These are phyloP conservation scores for Saccharomycopsis selenospora DNA, from an alignment of 805 yeast species.

Conservation along the genomic window DNA sequence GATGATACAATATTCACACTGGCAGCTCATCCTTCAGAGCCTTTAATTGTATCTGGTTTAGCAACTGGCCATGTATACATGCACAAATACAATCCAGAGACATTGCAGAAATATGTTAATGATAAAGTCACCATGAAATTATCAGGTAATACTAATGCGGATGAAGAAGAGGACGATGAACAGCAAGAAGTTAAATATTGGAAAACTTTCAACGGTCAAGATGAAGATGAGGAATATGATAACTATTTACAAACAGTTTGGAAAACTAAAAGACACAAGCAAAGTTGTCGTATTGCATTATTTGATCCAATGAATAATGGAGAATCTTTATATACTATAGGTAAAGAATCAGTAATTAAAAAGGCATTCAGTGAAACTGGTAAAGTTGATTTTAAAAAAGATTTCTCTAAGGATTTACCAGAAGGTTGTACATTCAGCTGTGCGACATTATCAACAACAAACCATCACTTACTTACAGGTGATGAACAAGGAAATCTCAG, in stretches of 20 bases:
- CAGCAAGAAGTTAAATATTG: constrained; percentile 17
- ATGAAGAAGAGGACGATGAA: constrained; percentile 24
- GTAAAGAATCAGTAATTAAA: constrained; percentile 74
- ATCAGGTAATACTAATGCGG: constrained; percentile 10
- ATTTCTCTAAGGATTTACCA: constrained; percentile 22
- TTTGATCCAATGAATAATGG: constrained; percentile 57
- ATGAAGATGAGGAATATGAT: constrained; percentile 26
- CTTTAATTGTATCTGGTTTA: constrained; percentile 61
- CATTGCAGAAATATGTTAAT: constrained; percentile 31
- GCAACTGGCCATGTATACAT: constrained; percentile 74
- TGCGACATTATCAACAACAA: constrained; percentile 32
- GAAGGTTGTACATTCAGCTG: constrained; percentile 21
- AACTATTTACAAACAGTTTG: constrained; percentile 40
- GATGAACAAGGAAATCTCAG: constrained; percentile 63
- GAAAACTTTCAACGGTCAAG: constrained; percentile 27
- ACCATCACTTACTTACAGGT: constrained; percentile 44
- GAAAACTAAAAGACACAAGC: constrained; percentile 88
- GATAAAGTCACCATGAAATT: constrained; percentile 18
- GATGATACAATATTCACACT: constrained; percentile 66
- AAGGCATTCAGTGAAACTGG: constrained; percentile 68
- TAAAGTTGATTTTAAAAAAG: constrained; percentile 53
- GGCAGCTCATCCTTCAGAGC: constrained; percentile 71
- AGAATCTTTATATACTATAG: constrained; percentile 57
- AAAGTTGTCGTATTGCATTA: constrained; percentile 68
- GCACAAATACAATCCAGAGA: constrained; percentile 46